These are phyloP conservation scores for Leavenworthia alabamica DNA, from an alignment of 345 rosid genomes.

Conservation along the genomic window DNA sequence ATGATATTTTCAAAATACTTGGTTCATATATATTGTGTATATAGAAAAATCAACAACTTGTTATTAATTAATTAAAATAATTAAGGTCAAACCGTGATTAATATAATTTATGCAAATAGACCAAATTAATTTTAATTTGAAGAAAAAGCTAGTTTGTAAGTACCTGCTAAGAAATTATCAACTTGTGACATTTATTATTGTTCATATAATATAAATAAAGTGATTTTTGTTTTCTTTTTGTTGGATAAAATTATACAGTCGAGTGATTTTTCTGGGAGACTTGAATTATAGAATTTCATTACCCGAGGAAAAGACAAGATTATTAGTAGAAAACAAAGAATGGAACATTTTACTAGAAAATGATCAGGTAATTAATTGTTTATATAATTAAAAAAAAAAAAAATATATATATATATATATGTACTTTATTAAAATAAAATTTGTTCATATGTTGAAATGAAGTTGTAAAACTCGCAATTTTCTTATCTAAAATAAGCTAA, in stretches of 20 bases:
- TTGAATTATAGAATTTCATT: conserved; percentile 73
- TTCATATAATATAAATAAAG: not conserved
- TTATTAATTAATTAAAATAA: not conserved
- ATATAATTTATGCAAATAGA: conserved; percentile 2
- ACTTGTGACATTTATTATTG: not conserved
- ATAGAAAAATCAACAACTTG: conserved; percentile 5
- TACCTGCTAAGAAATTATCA: conserved; percentile 5
- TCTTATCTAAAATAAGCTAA: conserved; percentile 41
- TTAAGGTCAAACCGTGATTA: not conserved
- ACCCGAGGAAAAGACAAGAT: conserved; percentile 50
- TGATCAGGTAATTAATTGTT: conserved; percentile 56
- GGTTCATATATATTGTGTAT: not conserved
- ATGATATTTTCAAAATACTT: not conserved
- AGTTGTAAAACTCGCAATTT: not conserved
- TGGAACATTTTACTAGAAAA: conserved; percentile 54
- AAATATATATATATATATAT: not conserved
- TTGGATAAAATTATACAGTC: conserved; percentile 35
- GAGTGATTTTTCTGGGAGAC: conserved; percentile 66
- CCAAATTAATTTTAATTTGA: not conserved
- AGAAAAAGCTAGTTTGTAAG: conserved; percentile 8
- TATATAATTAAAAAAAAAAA: not conserved
- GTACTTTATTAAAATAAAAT: not conserved
- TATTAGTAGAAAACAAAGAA: conserved; percentile 47
- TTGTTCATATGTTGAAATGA: not conserved
- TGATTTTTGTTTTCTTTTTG: not conserved